Percentiles rank a stretch among this genome's conserved stretches.
Evolutionary conservation across 106 monocot species (phyloP).

Genomic region (Dioscorea zingiberensis): DNA sequence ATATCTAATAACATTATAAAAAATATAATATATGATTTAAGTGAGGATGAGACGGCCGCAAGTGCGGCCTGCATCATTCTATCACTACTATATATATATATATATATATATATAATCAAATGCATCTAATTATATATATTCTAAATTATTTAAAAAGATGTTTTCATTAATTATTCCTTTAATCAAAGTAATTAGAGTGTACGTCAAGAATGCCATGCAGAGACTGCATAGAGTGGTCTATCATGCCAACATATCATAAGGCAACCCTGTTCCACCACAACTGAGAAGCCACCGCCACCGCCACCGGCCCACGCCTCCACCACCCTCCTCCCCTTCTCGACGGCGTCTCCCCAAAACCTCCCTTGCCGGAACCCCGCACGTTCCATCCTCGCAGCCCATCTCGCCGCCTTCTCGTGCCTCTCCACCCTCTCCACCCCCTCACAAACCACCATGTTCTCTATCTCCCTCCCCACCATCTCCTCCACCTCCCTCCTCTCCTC

Average conservation of each 20-base stretch:
- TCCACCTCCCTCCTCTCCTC: slow-evolving; percentile 4
- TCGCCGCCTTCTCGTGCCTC: not conserved
- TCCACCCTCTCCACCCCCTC: slow-evolving; percentile 8
- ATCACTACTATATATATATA: too few species aligned
- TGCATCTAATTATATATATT: too few species aligned
- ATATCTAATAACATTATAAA: too few species aligned
- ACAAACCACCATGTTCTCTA: slow-evolving; percentile 6
- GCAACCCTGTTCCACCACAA: not conserved
- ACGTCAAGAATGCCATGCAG: not conserved
- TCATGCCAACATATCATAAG: not conserved
- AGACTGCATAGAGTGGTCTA: not conserved
- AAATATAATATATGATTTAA: too few species aligned
- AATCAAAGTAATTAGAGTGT: too few species aligned
- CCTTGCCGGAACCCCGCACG: not conserved
- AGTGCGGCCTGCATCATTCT: too few species aligned
- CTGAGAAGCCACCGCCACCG: too few species aligned
- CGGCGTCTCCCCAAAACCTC: not conserved
- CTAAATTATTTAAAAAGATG: too few species aligned
- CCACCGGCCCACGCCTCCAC: not conserved
- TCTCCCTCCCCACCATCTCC: slow-evolving; percentile 6
- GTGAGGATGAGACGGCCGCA: too few species aligned
- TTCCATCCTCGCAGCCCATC: slow-evolving; percentile 4
- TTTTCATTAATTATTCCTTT: too few species aligned
- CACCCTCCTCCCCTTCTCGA: slow-evolving; percentile 2
- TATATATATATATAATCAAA: too few species aligned